These are phyloP conservation scores for Epichloe scottii DNA, from an alignment of 2,329 filamentous ascomycete species.

Conservation along the genomic window DNA sequence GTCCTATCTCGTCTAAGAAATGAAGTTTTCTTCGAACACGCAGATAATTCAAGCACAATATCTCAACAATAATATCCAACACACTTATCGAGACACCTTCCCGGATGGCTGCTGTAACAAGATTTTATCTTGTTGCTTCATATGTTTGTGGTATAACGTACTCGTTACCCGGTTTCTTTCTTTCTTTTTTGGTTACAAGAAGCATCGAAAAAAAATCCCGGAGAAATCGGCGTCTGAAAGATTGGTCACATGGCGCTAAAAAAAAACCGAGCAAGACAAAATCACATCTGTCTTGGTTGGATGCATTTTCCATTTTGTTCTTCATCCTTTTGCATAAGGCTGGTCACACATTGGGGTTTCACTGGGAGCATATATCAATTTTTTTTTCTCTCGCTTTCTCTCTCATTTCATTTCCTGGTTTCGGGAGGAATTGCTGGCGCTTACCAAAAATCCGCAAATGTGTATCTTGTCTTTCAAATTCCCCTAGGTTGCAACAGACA, in stretches of 20 bases:
- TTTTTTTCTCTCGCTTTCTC: neutral
- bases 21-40: constrained; percentile 18
- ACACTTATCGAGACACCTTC: neutral
- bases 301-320: neutral
- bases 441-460: neutral
- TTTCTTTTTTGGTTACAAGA: neutral
- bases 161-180: neutral
- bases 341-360: neutral
- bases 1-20: constrained; percentile 21
- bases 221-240: neutral
- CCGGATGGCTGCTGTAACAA: neutral
- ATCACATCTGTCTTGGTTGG: neutral
- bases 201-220: neutral
- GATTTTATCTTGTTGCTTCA: constrained; percentile 2
- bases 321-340: neutral
- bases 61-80: neutral
- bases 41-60: constrained; percentile 1
- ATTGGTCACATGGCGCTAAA: neutral
- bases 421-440: neutral
- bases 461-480: neutral
- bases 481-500: neutral
- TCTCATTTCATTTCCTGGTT: neutral
- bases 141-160: neutral
- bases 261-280: neutral
- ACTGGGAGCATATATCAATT: neutral